Percentiles rank a stretch among this genome's conserved stretches.
phyloP scores from a whole-genome alignment of 768 basidiomycete species.

The Favolaschia claudopus region DNA sequence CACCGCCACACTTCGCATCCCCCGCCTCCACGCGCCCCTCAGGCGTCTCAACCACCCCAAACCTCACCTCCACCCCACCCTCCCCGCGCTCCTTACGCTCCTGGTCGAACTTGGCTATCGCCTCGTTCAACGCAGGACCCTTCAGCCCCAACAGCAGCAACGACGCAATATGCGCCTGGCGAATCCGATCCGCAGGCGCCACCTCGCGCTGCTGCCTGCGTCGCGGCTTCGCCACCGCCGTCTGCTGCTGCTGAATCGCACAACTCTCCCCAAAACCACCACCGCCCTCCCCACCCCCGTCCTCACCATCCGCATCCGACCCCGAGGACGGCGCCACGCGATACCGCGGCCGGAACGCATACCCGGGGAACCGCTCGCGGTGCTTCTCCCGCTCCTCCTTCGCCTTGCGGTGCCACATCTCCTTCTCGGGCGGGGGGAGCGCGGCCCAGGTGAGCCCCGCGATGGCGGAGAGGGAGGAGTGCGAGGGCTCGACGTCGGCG shows the following conservation, averaged over 20 bases:
- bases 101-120: slow-evolving; percentile 51
- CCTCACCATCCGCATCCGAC: background rate
- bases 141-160: slow-evolving; percentile 56
- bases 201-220: slow-evolving; percentile 22
- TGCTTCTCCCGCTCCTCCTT: slow-evolving; percentile 56
- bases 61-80: slow-evolving; percentile 14
- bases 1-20: background rate
- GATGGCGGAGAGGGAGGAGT: slow-evolving; percentile 63
- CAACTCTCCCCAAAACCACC: too few relatives aligned
- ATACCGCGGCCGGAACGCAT: slow-evolving; percentile 21
- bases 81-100: background rate
- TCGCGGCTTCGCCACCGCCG: too few relatives aligned
- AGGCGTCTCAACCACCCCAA: slow-evolving; percentile 15
- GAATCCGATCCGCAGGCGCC: slow-evolving; percentile 49
- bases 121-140: slow-evolving; percentile 50
- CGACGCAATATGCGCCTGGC: slow-evolving; percentile 58
- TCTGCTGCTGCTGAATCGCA: too few relatives aligned
- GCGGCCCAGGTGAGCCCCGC: slow-evolving; percentile 61
- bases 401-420: slow-evolving; percentile 54
- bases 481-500: slow-evolving; percentile 60
- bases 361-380: slow-evolving; percentile 52
- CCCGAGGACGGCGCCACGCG: slow-evolving; percentile 45
- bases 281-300: background rate
- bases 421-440: slow-evolving; percentile 54
- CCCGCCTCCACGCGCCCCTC: slow-evolving; percentile 1